Evolutionary conservation across 768 basidiomycete species (phyloP), one percentile per base, ranked within the genome.

Genomic region (Termitomyces sp.): DNA sequence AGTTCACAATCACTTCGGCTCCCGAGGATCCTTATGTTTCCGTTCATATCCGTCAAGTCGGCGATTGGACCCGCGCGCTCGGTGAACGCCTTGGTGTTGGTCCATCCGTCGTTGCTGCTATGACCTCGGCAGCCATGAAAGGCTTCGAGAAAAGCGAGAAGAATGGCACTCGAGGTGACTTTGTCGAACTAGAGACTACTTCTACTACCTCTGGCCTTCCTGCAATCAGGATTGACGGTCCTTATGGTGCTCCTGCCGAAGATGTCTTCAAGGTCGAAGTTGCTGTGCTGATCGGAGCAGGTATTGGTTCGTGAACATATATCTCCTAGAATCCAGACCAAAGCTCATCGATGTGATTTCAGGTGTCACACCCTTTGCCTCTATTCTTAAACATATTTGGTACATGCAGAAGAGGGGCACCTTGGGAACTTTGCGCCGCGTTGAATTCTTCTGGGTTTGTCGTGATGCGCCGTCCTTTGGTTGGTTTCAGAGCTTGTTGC

Each of bases 381-480:
- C 91, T 20, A 95, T 98, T 67, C 78, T 98, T 64, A 95, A 95
- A 75, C 90, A 97, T 69, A 92, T 98, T 61, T 95, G 94, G 94
- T 95, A 96, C 76, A 84, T 86, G 65, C 93, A 95, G 72, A 86
- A 85, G 75, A 81, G 80, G 58, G 87, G 88, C 44, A 81, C 83
- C 59, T 76, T 95, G 38, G 91, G 91, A 35, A 82, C 86, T 33
- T 85, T 98, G 58, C 86, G 88, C 55, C 85, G 90, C 46, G 95
- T 97, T 59, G 93, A 96, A 66, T 95, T 96, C 74, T 91, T 96
- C 77, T 96, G 94, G 95, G 83, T 93, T 63, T 91, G 88, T 71
- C 88, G 91, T 70, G 91, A 95, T 64, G 86, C 90, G n/a, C 92
- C 92, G n/a, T 91, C 91, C n/a, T 94, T 97, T 67, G 94, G 93